Evolutionary conservation across 2,329 filamentous ascomycete species (phyloP).

Genomic region (Microcera coccophila): DNA sequence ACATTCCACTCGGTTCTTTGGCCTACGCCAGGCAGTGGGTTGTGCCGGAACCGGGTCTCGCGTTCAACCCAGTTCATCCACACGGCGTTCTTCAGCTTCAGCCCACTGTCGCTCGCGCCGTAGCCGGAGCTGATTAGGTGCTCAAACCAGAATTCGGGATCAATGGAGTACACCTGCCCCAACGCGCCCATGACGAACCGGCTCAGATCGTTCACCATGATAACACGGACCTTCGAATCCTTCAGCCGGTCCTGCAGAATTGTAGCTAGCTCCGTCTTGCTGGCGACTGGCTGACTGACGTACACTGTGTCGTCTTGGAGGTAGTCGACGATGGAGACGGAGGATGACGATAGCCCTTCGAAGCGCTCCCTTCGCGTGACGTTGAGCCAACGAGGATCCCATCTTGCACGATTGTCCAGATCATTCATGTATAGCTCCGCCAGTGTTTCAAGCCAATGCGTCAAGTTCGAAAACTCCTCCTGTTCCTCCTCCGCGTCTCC

Average conservation of each 20-base stretch:
- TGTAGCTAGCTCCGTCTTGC: constrained; percentile 14
- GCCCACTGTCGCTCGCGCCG: constrained; percentile 24
- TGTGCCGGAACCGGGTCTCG: constrained; percentile 25
- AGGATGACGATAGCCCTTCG: constrained; percentile 15
- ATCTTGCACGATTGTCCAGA: constrained; percentile 24
- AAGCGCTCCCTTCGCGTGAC: constrained; percentile 23
- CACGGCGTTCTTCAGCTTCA: constrained; percentile 27
- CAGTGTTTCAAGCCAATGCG: constrained; percentile 29
- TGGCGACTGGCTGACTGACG: constrained; percentile 2
- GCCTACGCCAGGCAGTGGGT: constrained; percentile 17
- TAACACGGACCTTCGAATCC: constrained; percentile 16
- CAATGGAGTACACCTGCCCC: constrained; percentile 25
- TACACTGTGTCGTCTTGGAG: constrained; percentile 9
- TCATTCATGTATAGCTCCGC: constrained; percentile 31
- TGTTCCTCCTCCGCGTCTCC: constrained; percentile 1
- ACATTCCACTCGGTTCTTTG: constrained; percentile 24
- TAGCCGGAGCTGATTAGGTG: constrained; percentile 27
- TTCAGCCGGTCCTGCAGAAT: constrained; percentile 13
- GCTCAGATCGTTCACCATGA: constrained; percentile 29
- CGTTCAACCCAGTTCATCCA: constrained; percentile 29
- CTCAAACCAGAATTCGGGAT: constrained; percentile 30
- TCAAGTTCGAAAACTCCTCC: constrained; percentile 23
- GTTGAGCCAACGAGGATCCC: constrained; percentile 26
- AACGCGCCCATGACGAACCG: constrained; percentile 29
- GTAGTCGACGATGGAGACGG: constrained; percentile 22